A percentile compares a stretch with the other conserved stretches of the same genome.
phyloP scores from a whole-genome alignment of 805 yeast genomes.

The Nakazawaea ambrosiae region DNA sequence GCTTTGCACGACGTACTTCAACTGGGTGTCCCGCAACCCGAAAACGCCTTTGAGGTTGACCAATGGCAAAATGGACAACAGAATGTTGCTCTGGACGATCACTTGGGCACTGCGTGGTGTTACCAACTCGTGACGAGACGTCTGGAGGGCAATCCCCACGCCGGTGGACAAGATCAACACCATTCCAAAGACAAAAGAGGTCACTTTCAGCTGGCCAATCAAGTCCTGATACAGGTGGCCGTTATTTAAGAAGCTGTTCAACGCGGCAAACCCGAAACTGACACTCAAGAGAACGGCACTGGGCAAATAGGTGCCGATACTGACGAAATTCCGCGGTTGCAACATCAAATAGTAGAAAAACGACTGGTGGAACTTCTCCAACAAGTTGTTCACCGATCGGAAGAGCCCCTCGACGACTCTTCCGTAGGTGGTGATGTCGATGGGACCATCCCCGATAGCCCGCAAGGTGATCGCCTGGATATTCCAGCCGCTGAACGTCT shows the following conservation, averaged over 20 bases:
- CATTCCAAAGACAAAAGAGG: slow-evolving; percentile 24
- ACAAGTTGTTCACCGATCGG: slow-evolving; percentile 82
- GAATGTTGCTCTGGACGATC: neutral
- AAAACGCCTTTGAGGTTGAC: slow-evolving; percentile 7
- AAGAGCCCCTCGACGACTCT: slow-evolving; percentile 82
- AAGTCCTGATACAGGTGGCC: slow-evolving; percentile 21
- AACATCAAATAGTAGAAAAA: slow-evolving; percentile 86
- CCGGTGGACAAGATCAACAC: slow-evolving; percentile 15
- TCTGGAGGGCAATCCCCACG: slow-evolving; percentile 17
- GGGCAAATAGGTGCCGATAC: slow-evolving; percentile 91
- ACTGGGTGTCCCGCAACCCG: slow-evolving; percentile 15
- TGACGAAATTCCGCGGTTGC: slow-evolving; percentile 74
- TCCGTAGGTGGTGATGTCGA: slow-evolving; percentile 88
- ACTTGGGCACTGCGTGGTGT: neutral
- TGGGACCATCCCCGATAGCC: slow-evolving; percentile 47
- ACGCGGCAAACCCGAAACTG: slow-evolving; percentile 62
- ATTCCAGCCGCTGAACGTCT: slow-evolving; percentile 94
- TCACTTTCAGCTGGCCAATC: slow-evolving; percentile 11
- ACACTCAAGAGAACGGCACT: slow-evolving; percentile 69
- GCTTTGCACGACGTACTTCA: slow-evolving; percentile 19
- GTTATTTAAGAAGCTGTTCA: slow-evolving; percentile 46
- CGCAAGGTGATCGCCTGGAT: slow-evolving; percentile 81
- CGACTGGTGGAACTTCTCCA: slow-evolving; percentile 96
- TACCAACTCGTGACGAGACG: neutral
- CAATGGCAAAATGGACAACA: slow-evolving; percentile 3